Evolutionary conservation across 2,329 filamentous ascomycete species (phyloP).

Genomic region (Penicillium carneum): DNA sequence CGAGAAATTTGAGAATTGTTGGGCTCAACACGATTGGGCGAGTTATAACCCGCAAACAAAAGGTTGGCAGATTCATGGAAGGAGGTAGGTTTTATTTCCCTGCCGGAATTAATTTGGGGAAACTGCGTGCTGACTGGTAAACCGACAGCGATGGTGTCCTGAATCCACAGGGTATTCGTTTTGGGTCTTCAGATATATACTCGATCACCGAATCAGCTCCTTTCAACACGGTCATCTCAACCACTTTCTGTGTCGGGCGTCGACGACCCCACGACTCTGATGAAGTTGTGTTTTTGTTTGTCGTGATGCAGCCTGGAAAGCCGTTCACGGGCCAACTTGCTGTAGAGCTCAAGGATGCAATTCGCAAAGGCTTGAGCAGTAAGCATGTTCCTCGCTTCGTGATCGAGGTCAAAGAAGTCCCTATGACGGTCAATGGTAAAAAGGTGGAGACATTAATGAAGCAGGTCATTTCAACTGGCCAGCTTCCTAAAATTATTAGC

Average conservation of each 20-base stretch:
- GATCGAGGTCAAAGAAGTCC: constrained; percentile 25
- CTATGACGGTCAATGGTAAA: constrained; percentile 31
- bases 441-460: constrained; percentile 28
- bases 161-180: constrained; percentile 58
- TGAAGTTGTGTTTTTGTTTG: constrained; percentile 27
- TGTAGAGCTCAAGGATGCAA: constrained; percentile 24
- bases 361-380: constrained; percentile 27
- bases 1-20: constrained; percentile 50
- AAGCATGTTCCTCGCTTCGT: constrained; percentile 31
- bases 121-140: constrained; percentile 7
- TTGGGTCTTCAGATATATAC: constrained; percentile 58
- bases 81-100: constrained; percentile 38
- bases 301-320: constrained; percentile 24
- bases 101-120: not conserved
- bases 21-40: constrained; percentile 57
- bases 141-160: constrained; percentile 53
- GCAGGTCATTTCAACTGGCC: constrained; percentile 24
- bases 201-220: constrained; percentile 55
- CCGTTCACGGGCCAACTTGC: constrained; percentile 20
- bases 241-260: constrained; percentile 27
- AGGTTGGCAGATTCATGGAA: constrained; percentile 54
- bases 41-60: constrained; percentile 52
- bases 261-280: constrained; percentile 19
- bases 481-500: constrained; percentile 24
- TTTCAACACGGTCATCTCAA: constrained; percentile 40